phyloP scores from a whole-genome alignment of 2,329 filamentous ascomycete species.

The Aspergillus sp. region DNA sequence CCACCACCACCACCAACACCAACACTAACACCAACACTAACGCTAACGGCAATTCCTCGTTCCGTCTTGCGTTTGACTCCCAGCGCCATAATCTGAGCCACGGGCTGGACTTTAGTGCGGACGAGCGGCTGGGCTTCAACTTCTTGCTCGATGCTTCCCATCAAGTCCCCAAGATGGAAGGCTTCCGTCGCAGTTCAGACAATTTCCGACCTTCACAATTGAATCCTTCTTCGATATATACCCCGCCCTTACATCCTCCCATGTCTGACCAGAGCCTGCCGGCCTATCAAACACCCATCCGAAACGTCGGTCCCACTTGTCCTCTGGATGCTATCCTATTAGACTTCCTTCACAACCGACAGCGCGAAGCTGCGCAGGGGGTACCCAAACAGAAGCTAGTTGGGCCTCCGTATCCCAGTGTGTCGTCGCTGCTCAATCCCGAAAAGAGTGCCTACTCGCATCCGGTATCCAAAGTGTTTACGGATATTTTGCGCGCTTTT shows the following conservation, averaged over 20 bases:
- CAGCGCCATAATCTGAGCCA: slow-evolving; percentile 44
- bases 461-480: slow-evolving; percentile 77
- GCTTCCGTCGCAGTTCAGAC: slow-evolving; percentile 29
- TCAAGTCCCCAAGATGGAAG: slow-evolving; percentile 50
- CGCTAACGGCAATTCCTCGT: slow-evolving; percentile 19
- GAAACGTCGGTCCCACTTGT: slow-evolving; percentile 65
- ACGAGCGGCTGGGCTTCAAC: slow-evolving; percentile 66
- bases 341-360: slow-evolving; percentile 69
- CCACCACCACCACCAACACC: background rate
- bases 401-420: slow-evolving; percentile 74
- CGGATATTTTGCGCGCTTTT: slow-evolving; percentile 79
- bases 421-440: slow-evolving; percentile 73
- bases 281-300: slow-evolving; percentile 43
- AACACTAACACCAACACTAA: slow-evolving; percentile 11
- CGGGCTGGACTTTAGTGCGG: slow-evolving; percentile 52
- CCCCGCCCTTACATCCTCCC: slow-evolving; percentile 17
- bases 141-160: slow-evolving; percentile 64
- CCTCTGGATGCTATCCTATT: slow-evolving; percentile 74
- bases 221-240: slow-evolving; percentile 16
- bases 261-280: slow-evolving; percentile 21
- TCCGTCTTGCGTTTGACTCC: slow-evolving; percentile 38
- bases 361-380: slow-evolving; percentile 62
- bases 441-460: slow-evolving; percentile 60
- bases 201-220: slow-evolving; percentile 16
- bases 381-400: slow-evolving; percentile 61